Evolutionary conservation across 768 basidiomycete species (phyloP), one percentile per base, ranked within the genome.

Genomic region (Cyclocybe aegerita): DNA sequence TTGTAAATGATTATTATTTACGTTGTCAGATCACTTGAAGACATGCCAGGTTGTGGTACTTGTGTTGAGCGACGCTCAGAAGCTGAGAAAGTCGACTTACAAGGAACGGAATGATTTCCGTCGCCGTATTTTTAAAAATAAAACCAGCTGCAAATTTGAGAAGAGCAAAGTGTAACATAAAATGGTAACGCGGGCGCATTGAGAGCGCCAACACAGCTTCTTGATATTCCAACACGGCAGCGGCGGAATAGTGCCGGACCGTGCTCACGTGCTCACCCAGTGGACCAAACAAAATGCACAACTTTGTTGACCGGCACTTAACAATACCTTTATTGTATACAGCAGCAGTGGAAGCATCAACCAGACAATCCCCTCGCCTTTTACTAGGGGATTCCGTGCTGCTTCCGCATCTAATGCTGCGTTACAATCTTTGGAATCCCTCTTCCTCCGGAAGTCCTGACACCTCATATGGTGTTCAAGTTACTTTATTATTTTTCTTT

Each of bases 371-470:
- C 75, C 75, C 74, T 77, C 74, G 74, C 74, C 76, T 75, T 77
- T 77, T 76, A 76, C 73, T 77, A 77, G 74, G 74, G 74, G 73
- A 75, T 75, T 75, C 75, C 75, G 74, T 76, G 72, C 61, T 67
- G 71, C 65, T 72, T 65, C 66, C 66, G 60, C 63, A 65, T 50
- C 56, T n/a, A 67, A 74, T 72, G 71, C 67, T 71, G 71, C 70
- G 49, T 55, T 58, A 43, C 59, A 74, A 74, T 74, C 70, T 74
- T 74, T 74, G 73, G 72, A 72, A 67, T 16, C 49, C 4, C 33
- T 49, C 65, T 68, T 70, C 62, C 70, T 62, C 48, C 36, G 54
- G 60, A 68, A 60, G 70, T 57, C 34, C 14, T 51, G 42, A 39
- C 50, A 50, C 51, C 39, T 23, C 12, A 2, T n/a, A n/a, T 23